Conservation (phyloP, 1,139 yeast species). For the Debaryomyces sp. region DNA sequence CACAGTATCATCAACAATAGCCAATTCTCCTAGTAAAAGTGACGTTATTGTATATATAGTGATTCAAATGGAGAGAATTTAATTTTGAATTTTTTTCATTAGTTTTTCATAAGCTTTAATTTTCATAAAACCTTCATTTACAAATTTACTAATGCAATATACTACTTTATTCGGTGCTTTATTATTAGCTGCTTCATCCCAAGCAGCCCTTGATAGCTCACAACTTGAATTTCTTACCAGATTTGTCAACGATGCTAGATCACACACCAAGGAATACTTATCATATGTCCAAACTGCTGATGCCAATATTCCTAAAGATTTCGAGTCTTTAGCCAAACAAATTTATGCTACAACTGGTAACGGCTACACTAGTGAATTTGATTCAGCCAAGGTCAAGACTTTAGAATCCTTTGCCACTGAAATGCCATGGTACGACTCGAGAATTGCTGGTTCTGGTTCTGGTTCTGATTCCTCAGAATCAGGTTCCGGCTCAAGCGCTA, state of each 20-base stretch:
- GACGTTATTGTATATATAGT: not conserved
- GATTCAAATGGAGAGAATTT: not conserved
- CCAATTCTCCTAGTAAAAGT: not conserved
- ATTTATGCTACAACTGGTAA: slow-evolving; percentile 43
- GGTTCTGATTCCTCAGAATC: slow-evolving; percentile 3
- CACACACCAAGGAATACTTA: slow-evolving; percentile 24
- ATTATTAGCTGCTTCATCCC: slow-evolving; percentile 1
- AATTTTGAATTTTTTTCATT: not conserved
- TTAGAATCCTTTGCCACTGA: slow-evolving; percentile 40
- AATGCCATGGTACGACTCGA: slow-evolving; percentile 41
- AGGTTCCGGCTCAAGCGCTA: not conserved
- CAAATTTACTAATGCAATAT: slow-evolving; percentile 9
- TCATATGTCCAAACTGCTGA: slow-evolving; percentile 26
- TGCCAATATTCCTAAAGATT: slow-evolving; percentile 24
- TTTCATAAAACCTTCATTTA: slow-evolving; percentile 2
- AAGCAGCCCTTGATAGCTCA: slow-evolving; percentile 11
- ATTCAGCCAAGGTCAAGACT: slow-evolving; percentile 23
- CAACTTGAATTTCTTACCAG: slow-evolving; percentile 30
- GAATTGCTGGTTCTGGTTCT: slow-evolving; percentile 17
- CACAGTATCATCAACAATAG: not conserved
- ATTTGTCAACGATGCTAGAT: slow-evolving; percentile 29
- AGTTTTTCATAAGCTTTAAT: not conserved
- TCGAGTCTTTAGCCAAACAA: slow-evolving; percentile 35
- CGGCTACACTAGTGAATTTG: slow-evolving; percentile 44
- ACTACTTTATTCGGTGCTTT: slow-evolving; percentile 8